Evolutionary conservation across 2,329 filamentous ascomycete genomes (phyloP).

Genomic region (Penicillium sp.): DNA sequence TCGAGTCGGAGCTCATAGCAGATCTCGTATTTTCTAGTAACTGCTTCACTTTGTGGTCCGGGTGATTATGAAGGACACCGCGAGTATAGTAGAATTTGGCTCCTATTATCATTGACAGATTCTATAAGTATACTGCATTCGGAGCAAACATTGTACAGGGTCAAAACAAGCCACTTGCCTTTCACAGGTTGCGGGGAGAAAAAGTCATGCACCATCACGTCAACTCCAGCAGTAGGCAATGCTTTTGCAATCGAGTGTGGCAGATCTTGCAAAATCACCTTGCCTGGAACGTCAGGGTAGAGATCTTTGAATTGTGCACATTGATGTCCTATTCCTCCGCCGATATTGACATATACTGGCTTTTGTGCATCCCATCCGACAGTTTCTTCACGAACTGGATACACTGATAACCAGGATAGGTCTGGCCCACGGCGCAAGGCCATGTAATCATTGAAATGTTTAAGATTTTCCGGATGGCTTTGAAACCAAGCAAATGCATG

Average conservation of each 20-base stretch:
- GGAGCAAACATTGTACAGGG: neutral
- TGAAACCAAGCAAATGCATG: neutral
- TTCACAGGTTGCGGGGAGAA: slow-evolving; percentile 14
- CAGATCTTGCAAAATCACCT: neutral
- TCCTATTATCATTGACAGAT: no score
- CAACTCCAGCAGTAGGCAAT: neutral
- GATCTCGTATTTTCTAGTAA: neutral
- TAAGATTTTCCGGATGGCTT: neutral
- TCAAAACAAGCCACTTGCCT: neutral
- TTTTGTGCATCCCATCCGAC: neutral
- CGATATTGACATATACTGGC: neutral
- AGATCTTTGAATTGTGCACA: neutral
- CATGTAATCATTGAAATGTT: neutral
- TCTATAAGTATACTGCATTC: no score
- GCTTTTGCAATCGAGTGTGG: neutral
- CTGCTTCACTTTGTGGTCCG: neutral
- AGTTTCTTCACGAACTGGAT: neutral
- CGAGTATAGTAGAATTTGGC: slow-evolving; percentile 7
- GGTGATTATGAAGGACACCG: neutral
- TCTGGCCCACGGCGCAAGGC: neutral
- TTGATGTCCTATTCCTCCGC: neutral
- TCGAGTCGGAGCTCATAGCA: slow-evolving; percentile 20
- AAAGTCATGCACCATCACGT: slow-evolving; percentile 8
- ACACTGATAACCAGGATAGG: neutral
- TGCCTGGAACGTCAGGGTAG: neutral